phyloP scores from a whole-genome alignment of 2,329 filamentous ascomycete genomes.

The Fusarium xyrophilum region DNA sequence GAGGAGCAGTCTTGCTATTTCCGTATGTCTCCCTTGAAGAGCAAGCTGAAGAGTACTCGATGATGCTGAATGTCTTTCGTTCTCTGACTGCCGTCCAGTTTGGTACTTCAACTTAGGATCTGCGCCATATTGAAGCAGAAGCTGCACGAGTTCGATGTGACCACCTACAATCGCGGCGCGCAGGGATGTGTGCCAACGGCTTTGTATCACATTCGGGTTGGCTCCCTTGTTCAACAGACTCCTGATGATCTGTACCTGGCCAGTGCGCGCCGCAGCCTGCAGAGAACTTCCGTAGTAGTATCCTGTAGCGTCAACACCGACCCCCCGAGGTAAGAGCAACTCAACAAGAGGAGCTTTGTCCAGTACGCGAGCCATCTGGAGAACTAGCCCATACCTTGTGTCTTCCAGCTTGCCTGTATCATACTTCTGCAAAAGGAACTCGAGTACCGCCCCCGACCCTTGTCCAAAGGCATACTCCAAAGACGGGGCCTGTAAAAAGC shows the following conservation, averaged over 20 bases:
- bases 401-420: not conserved
- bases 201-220: slow-evolving; percentile 4
- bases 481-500: not conserved
- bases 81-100: no score
- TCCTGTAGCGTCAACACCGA: slow-evolving; percentile 1
- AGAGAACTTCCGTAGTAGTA: slow-evolving; percentile 19
- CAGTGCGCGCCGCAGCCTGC: slow-evolving; percentile 12
- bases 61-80: not conserved
- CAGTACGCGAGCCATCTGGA: slow-evolving; percentile 7
- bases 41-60: not conserved
- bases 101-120: not conserved
- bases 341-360: not conserved
- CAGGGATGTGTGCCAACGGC: slow-evolving; percentile 4
- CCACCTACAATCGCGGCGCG: not conserved
- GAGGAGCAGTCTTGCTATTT: not conserved
- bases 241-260: not conserved
- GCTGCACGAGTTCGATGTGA: not conserved
- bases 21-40: not conserved
- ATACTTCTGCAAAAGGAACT: not conserved
- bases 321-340: slow-evolving; percentile 6
- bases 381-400: not conserved
- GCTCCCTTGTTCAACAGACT: not conserved
- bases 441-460: not conserved
- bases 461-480: slow-evolving; percentile 9
- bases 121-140: not conserved